Base-by-base conservation (phyloP, 2,329 filamentous ascomycete genomes). In the Xenosphaeropsis pyriputrescens region DNA sequence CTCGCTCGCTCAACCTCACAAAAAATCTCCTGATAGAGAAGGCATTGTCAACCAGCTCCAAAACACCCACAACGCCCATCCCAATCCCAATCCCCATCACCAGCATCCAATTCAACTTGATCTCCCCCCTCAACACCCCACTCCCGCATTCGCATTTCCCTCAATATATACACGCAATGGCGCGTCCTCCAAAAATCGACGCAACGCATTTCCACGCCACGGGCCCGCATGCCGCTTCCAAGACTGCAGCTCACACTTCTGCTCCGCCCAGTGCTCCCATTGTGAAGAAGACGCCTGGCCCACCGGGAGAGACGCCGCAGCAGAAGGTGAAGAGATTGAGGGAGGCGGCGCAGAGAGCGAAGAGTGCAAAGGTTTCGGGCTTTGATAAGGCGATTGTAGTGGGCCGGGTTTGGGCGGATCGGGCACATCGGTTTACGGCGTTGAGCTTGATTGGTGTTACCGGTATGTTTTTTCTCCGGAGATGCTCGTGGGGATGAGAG, bases 131-230 rank as follows among this genome's bases (percentile, higher is more conserved):
- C 22, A 9, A 3, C 12, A 9, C 22, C 22, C 12, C 8, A 11
- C 22, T 26, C 22, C 12, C 22, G 22, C 7, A 26, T 26, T 26
- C 22, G 5, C 5, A 26, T 6, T 26, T 26, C n/a, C n/a, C n/a
- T n/a, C n/a, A n/a, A n/a, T 35, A 35, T 18, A 32, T 11, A 29
- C 32, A 35, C 5, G 30, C 6, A 15, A 31, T n/a, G 13, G n/a
- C 35, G 18, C 15, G 11, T 17, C n/a, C 35, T n/a, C 13, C 22
- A 12, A 29, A 29, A 32, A 29, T 22, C 18, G 83, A 88, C 57
- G 83, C 84, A 47, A 91, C 84, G 51, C 78, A 82, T 54, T 91
- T 83, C 59, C 83, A 78, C 13, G 63, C 75, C 18, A 80, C 75
- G 14, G 74, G 69, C 43, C 76, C 76, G 29, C 81, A 85, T 60